Evolutionary conservation across 106 monocot species (phyloP).

Genomic region (Agapanthus africanus): DNA sequence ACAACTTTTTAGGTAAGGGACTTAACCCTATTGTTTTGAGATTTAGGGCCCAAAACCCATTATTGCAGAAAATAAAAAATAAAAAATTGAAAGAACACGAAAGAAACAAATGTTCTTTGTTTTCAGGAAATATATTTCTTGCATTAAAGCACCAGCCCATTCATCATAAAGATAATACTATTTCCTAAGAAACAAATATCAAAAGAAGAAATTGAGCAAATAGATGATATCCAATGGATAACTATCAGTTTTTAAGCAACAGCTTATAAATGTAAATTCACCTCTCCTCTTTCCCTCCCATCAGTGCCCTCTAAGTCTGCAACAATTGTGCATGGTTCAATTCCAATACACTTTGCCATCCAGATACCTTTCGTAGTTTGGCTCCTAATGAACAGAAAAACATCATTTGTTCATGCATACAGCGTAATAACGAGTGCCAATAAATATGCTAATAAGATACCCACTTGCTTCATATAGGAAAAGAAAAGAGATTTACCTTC

Average conservation of each 20-base stretch:
- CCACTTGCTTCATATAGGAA: background rate
- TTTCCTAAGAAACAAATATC: background rate
- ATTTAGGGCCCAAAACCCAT: too few species aligned
- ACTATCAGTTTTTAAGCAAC: conserved; percentile 1
- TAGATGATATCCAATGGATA: background rate
- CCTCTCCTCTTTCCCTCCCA: conserved; percentile 98
- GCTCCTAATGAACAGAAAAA: conserved; percentile 32
- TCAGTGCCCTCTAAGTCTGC: conserved; percentile 89
- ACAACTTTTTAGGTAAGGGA: too few species aligned
- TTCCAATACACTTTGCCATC: conserved; percentile 61
- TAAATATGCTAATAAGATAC: background rate
- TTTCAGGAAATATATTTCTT: background rate
- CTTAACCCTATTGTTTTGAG: too few species aligned
- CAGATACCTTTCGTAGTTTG: conserved; percentile 93
- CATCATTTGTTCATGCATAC: conserved; percentile 12
- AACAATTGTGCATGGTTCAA: conserved; percentile 76
- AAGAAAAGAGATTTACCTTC: conserved; percentile 46
- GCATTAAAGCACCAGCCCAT: background rate
- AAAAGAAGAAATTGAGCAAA: background rate
- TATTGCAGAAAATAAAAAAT: background rate
- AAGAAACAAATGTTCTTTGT: background rate
- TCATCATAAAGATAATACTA: background rate
- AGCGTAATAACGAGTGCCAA: conserved; percentile 8
- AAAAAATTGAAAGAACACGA: too few species aligned
- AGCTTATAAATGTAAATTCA: conserved; percentile 9